A percentile compares a stretch with the other conserved stretches of the same genome.
phyloP scores from a whole-genome alignment of 2,329 filamentous ascomycete genomes.

The Stachybotrys echinatus region DNA sequence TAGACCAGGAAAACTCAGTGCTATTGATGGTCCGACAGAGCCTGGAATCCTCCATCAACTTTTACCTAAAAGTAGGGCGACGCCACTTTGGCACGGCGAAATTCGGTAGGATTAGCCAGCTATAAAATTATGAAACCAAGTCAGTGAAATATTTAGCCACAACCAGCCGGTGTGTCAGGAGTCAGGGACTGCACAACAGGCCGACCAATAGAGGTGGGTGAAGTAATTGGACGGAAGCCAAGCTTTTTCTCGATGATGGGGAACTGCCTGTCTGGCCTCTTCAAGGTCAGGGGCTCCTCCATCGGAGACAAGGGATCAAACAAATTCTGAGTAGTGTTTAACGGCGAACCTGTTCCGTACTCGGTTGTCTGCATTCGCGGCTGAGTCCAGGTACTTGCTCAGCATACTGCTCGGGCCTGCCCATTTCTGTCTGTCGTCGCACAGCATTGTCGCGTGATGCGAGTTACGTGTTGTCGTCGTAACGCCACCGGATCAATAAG shows the following conservation, averaged over 20 bases:
- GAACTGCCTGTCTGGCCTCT: not conserved
- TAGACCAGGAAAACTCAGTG: no score
- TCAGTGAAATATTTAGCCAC: not conserved
- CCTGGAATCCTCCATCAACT: no score
- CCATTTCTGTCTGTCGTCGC: not conserved
- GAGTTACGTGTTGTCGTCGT: not conserved
- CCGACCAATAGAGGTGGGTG: not conserved
- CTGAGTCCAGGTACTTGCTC: no score
- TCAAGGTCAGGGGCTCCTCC: no score
- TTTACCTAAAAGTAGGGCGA: no score
- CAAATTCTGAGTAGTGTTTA: no score
- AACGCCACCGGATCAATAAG: not conserved
- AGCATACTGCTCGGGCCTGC: not conserved
- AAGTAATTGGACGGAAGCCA: not conserved
- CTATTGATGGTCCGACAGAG: no score
- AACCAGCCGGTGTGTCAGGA: not conserved
- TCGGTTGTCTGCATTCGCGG: no score
- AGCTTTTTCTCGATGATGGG: not conserved
- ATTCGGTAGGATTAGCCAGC: not conserved
- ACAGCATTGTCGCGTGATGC: conserved; percentile 19
- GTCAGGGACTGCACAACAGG: not conserved
- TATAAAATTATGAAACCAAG: not conserved
- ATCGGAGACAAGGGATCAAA: no score
- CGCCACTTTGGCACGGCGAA: no score
- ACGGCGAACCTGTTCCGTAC: no score